Percentiles rank a stretch among this genome's conserved stretches.
Conservation (phyloP, 352 stramenopile species). For the Globisporangium spinosum region DNA sequence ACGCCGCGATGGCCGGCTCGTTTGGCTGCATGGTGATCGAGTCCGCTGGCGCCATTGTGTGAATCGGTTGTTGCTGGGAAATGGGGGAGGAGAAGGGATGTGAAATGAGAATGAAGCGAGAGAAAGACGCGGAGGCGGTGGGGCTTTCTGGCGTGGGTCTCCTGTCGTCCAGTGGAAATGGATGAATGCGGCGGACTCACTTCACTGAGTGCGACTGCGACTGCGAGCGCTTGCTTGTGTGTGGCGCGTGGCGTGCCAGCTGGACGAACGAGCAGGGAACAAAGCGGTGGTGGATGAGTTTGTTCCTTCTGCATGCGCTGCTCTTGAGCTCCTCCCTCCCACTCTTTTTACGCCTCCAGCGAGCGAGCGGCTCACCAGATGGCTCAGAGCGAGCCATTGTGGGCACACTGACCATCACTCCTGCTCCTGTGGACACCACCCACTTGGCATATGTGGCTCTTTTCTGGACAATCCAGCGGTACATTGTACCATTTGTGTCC, state of each 20-base stretch:
- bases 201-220: not conserved
- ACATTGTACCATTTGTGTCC: not conserved
- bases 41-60: constrained; percentile 5
- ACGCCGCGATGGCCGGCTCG: constrained; percentile 40
- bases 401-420: not conserved
- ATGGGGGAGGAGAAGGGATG: not conserved
- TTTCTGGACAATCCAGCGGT: not conserved
- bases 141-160: not conserved
- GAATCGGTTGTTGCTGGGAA: not conserved
- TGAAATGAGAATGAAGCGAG: not conserved
- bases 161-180: constrained; percentile 9
- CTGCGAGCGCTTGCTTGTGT: not conserved
- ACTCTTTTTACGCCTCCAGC: constrained; percentile 1
- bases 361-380: constrained; percentile 1
- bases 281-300: not conserved
- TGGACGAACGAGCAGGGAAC: constrained; percentile 10
- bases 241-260: not conserved
- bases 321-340: constrained; percentile 3
- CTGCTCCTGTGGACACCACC: not conserved
- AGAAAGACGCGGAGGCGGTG: not conserved
- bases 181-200: constrained; percentile 7
- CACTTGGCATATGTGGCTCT: not conserved
- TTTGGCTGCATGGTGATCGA: constrained; percentile 38
- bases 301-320: not conserved
- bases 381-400: constrained; percentile 1